These are phyloP conservation scores for Ramalina peruviana DNA, from an alignment of 495 filamentous ascomycete genomes.

Conservation along the genomic window DNA sequence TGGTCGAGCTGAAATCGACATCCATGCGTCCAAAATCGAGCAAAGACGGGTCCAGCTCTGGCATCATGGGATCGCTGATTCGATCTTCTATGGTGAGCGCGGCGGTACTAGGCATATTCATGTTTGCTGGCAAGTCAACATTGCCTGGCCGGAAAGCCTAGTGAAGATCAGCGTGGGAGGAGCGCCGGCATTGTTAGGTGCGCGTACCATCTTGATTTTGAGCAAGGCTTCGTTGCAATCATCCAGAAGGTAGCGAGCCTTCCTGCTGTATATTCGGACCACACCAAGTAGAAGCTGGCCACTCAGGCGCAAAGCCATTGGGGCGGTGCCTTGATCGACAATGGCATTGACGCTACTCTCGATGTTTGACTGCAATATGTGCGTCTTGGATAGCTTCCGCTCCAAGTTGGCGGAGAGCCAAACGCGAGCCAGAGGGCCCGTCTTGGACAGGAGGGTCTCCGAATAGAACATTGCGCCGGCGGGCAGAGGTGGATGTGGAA, in stretches of 20 bases:
- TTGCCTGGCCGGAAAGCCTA: conserved; percentile 42
- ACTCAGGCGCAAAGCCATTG: conserved; percentile 86
- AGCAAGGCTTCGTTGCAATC: conserved; percentile 94
- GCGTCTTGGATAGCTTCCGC: conserved; percentile 90
- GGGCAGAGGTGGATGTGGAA: conserved; percentile 2
- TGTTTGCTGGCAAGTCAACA: conserved; percentile 34
- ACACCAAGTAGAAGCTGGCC: conserved; percentile 91
- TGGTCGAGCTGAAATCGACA: conserved; percentile 43
- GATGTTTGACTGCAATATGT: conserved; percentile 84
- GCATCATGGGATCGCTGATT: conserved; percentile 18
- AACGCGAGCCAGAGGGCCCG: conserved; percentile 89
- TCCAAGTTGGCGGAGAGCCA: conserved; percentile 97
- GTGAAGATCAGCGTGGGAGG: not conserved
- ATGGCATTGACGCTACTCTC: conserved; percentile 88
- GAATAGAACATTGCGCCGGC: conserved; percentile 82
- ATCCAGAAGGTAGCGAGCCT: conserved; percentile 88
- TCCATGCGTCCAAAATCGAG: conserved; percentile 52
- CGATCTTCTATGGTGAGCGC: conserved; percentile 23
- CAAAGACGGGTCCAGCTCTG: conserved; percentile 59
- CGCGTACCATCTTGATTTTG: conserved; percentile 91
- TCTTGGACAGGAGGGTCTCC: conserved; percentile 88
- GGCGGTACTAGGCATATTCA: conserved; percentile 29
- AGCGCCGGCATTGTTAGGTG: not conserved
- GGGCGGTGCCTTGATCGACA: conserved; percentile 83
- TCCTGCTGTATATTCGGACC: conserved; percentile 91